A percentile compares a stretch with the other conserved stretches of the same genome.
Evolutionary conservation across 495 filamentous ascomycete genomes (phyloP).

Genomic region (Parmelia sp.): DNA sequence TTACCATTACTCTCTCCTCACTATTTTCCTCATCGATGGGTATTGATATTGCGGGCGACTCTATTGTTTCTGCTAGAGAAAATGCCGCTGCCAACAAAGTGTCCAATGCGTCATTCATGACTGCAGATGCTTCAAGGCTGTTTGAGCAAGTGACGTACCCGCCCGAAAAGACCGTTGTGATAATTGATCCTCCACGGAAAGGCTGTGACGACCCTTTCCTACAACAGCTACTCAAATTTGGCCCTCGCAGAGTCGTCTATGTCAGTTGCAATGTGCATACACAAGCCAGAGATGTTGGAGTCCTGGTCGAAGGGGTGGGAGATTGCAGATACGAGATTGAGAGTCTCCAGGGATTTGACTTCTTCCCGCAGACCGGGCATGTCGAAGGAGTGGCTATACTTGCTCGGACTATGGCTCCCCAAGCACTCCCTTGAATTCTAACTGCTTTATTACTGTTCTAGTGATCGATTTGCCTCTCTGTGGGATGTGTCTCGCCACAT

Average conservation of each 20-base stretch:
- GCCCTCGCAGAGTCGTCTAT: constrained; percentile 75
- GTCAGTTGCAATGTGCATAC: constrained; percentile 98
- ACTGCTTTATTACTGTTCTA: neutral
- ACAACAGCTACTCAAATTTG: constrained; percentile 66
- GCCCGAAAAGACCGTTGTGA: constrained; percentile 73
- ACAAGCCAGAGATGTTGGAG: constrained; percentile 85
- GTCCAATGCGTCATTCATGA: constrained; percentile 67
- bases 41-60: constrained; percentile 63
- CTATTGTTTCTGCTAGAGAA: constrained; percentile 64
- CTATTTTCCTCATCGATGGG: constrained; percentile 66
- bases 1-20: constrained; percentile 85
- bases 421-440: neutral
- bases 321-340: constrained; percentile 72
- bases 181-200: constrained; percentile 92
- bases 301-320: constrained; percentile 60
- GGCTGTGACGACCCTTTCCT: constrained; percentile 86
- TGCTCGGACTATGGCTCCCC: neutral
- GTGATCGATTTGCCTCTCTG: neutral
- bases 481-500: neutral
- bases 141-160: constrained; percentile 69
- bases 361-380: constrained; percentile 96
- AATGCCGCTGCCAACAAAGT: constrained; percentile 78
- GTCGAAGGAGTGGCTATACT: constrained; percentile 91
- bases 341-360: constrained; percentile 88
- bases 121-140: constrained; percentile 73